phyloP scores from a whole-genome alignment of 2,329 filamentous ascomycete genomes.

The Colletotrichum truncatum region DNA sequence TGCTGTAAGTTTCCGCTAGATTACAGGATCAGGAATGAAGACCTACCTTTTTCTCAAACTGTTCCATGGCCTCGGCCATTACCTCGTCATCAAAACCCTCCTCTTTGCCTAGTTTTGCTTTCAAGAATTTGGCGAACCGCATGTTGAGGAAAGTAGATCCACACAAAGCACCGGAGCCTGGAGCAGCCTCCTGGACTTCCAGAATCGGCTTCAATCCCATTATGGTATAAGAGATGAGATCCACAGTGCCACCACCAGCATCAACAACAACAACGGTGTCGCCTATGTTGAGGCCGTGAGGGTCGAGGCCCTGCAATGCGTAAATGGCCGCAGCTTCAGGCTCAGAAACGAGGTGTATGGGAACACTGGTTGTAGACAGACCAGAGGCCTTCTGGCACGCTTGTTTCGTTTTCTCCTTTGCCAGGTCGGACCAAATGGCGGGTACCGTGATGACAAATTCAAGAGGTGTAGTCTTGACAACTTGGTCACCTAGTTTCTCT shows the following conservation, averaged over 20 bases:
- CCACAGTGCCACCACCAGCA: constrained; percentile 63
- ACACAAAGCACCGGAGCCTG: constrained; percentile 58
- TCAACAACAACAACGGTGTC: constrained; percentile 63
- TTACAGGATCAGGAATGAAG: neutral
- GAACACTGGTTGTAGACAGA: constrained; percentile 38
- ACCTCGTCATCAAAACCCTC: constrained; percentile 53
- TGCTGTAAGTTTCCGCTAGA: constrained; percentile 35
- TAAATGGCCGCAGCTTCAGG: constrained; percentile 63
- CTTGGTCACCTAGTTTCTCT: constrained; percentile 49
- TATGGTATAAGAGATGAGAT: constrained; percentile 63
- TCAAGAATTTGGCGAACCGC: constrained; percentile 55
- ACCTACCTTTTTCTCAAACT: constrained; percentile 51
- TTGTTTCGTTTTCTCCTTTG: constrained; percentile 58
- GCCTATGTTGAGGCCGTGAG: constrained; percentile 50
- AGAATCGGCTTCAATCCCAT: constrained; percentile 51
- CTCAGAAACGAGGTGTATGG: constrained; percentile 58
- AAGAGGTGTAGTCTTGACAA: constrained; percentile 54
- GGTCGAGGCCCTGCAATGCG: constrained; percentile 53
- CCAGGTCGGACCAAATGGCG: constrained; percentile 65
- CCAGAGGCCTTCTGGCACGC: constrained; percentile 50
- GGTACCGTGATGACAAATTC: constrained; percentile 67
- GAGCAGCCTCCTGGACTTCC: constrained; percentile 57
- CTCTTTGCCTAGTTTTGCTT: constrained; percentile 51
- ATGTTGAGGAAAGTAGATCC: constrained; percentile 60
- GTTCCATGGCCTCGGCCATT: constrained; percentile 48